A percentile compares a stretch with the other conserved stretches of the same genome.
Evolutionary conservation across 352 stramenopile genomes (phyloP).

Genomic region (Phytophthora palmivora): DNA sequence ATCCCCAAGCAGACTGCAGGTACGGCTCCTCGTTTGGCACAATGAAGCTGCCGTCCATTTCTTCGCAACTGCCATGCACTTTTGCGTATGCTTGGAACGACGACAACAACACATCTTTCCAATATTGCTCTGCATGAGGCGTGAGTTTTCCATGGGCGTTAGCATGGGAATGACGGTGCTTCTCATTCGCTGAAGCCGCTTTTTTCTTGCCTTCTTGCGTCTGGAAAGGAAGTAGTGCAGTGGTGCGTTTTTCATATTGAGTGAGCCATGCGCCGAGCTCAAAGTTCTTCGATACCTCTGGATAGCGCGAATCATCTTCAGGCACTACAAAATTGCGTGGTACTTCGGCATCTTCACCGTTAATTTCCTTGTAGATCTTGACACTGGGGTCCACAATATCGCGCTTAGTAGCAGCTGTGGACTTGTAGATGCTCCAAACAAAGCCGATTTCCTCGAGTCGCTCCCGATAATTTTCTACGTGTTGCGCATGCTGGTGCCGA

Average conservation of each 20-base stretch:
- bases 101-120: slow-evolving; percentile 73
- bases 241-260: slow-evolving; percentile 55
- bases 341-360: slow-evolving; percentile 72
- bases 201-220: slow-evolving; percentile 46
- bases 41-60: slow-evolving; percentile 66
- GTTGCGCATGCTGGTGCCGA: slow-evolving; percentile 88
- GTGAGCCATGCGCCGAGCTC: slow-evolving; percentile 89
- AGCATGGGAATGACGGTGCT: slow-evolving; percentile 4
- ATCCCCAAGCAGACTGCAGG: slow-evolving; percentile 61
- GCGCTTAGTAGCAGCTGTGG: slow-evolving; percentile 51
- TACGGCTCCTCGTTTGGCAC: slow-evolving; percentile 66
- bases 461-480: slow-evolving; percentile 78
- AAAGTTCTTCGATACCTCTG: slow-evolving; percentile 85
- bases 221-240: slow-evolving; percentile 50
- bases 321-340: slow-evolving; percentile 79
- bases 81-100: slow-evolving; percentile 66
- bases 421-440: slow-evolving; percentile 87
- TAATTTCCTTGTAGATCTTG: slow-evolving; percentile 83
- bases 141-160: slow-evolving; percentile 35
- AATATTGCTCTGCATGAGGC: slow-evolving; percentile 69
- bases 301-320: slow-evolving; percentile 77
- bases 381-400: slow-evolving; percentile 67
- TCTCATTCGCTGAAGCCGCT: slow-evolving; percentile 4
- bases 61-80: slow-evolving; percentile 54
- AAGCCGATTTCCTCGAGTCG: slow-evolving; percentile 92